A percentile compares a stretch with the other conserved stretches of the same genome.
Conservation (phyloP, 208 protist species). For the Angomonas desouzai region DNA sequence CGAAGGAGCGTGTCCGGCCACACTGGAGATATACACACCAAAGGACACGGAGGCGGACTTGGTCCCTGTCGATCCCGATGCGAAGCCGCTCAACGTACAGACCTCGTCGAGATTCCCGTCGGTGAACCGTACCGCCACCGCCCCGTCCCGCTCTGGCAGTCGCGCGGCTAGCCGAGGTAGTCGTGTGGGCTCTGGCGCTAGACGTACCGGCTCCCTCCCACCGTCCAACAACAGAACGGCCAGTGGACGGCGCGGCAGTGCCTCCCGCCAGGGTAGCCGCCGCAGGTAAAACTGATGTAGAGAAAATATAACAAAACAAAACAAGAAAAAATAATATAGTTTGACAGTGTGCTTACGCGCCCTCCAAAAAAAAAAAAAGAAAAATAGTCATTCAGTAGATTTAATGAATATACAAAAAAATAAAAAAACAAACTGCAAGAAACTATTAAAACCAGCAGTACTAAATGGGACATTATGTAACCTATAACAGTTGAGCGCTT, state of each 20-base stretch:
- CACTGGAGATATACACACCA: constrained; percentile 55
- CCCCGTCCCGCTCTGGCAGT: constrained; percentile 40
- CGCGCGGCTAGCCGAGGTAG: constrained; percentile 28
- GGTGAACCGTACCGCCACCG: constrained; percentile 45
- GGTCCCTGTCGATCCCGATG: constrained; percentile 49
- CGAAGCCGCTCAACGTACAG: constrained; percentile 46
- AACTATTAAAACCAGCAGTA: neutral
- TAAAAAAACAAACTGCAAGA: neutral
- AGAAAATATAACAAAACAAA: constrained; percentile 4
- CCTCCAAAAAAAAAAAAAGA: constrained; percentile 6
- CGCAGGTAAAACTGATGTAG: neutral
- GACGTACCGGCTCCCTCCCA: constrained; percentile 46
- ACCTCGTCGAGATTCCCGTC: constrained; percentile 53
- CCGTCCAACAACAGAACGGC: constrained; percentile 29
- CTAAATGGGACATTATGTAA: too few species aligned
- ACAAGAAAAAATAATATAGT: neutral
- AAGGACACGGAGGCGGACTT: constrained; percentile 40
- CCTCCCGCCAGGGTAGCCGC: constrained; percentile 12
- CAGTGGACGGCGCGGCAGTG: constrained; percentile 31
- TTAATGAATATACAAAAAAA: constrained; percentile 6
- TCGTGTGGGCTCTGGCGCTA: constrained; percentile 22
- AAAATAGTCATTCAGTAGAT: neutral
- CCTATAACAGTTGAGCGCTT: neutral
- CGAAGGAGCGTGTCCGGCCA: constrained; percentile 32
- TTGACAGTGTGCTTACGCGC: neutral